Evolutionary conservation across 2,329 filamentous ascomycete species (phyloP), one percentile per base, ranked within the genome.

Genomic region (Penicillium janthinellum): DNA sequence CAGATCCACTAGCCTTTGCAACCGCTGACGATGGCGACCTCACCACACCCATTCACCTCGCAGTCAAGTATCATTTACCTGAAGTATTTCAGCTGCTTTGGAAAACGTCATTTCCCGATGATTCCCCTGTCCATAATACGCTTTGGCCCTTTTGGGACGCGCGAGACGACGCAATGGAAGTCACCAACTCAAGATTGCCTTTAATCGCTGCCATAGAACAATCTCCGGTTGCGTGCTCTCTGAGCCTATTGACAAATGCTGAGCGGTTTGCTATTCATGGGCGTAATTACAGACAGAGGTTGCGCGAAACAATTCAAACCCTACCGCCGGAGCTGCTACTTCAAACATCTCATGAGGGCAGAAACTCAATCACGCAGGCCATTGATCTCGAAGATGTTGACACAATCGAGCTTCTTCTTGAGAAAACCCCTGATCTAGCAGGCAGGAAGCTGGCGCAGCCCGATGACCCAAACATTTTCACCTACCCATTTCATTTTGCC

Each of bases 351-450:
- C 55, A 51, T 7, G 56, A 58, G 25, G 59, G 59, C 34, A 55
- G 25, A n/a, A 55, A 48, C 53, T 52, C 59, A 14, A 38, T 61
- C 56, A 58, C 47, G 2, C 59, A 61, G 34, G 59, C 59, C 38
- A 61, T 61, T 37, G 59, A 61, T 31, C 56, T 61, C 15, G 59
- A 61, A 49, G 59, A 61, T 42, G 47, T 55, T 31, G 56, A 61
- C 20, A 20, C 48, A 8, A 39, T 60, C 12, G 57, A 62, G 11
- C 42, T 57, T 2, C 50, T 62, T 4, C 25, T 62, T 7, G 35
- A 48, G 31, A 4, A 34, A 2, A 28, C 15, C 31, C 60, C 60
- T 11, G 15, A 6, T 4, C 47, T 61, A 12, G 59, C 49, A 6
- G 7, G n/a, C 11, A 55, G 25, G 17, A 41, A 31, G 20, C 34